phyloP scores from a whole-genome alignment of 169 alveolate species.

The Eimeria praecox region DNA sequence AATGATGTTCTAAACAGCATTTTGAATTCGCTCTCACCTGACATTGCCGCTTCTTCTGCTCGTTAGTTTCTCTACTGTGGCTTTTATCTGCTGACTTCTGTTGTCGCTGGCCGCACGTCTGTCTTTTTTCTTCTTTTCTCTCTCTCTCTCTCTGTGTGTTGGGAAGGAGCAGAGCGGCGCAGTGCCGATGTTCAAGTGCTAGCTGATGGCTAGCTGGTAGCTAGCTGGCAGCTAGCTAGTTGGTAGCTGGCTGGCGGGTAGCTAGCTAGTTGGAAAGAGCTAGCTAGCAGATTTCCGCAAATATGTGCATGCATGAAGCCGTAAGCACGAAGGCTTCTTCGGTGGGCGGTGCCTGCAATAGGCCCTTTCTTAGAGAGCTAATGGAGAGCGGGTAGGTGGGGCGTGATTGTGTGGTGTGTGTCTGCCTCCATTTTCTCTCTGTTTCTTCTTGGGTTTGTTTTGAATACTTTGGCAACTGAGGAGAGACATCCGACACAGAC shows the following conservation, averaged over 20 bases:
- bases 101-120: background rate
- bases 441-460: background rate
- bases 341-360: background rate
- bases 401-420: background rate
- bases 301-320: background rate
- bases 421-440: background rate
- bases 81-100: background rate
- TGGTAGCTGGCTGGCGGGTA: background rate
- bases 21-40: background rate
- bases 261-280: constrained; percentile 6
- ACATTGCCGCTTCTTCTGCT: background rate
- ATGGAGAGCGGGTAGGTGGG: background rate
- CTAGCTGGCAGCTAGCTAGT: constrained; percentile 4
- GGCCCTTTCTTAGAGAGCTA: background rate
- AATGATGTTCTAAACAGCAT: too few species aligned
- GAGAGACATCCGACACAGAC: background rate
- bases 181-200: background rate
- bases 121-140: background rate
- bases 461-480: background rate
- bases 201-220: background rate
- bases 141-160: background rate
- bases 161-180: background rate
- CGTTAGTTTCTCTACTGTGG: background rate
- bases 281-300: background rate
- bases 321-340: background rate